Evolutionary conservation across 192 early-diverging fungal species (phyloP), one percentile per base, ranked within the genome.

Genomic region (Linderina pennispora): DNA sequence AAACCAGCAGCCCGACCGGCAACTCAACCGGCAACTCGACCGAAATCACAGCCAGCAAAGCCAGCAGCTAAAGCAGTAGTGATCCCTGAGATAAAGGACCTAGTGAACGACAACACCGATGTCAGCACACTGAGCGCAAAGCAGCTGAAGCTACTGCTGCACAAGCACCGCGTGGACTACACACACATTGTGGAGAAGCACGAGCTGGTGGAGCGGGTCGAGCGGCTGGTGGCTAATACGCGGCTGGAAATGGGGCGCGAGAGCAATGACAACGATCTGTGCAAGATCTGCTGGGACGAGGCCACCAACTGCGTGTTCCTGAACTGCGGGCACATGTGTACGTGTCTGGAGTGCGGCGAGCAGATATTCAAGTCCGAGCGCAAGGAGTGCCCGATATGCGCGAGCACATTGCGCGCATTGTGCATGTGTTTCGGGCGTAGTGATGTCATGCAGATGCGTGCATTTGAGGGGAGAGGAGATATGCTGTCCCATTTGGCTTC

Each of bases 301-400:
- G 67, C 75, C 15, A 74, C 85, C 41, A 92, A 92, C 72, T 84
- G 84, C 61, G 87, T 90, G 4, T 84, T 90, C 58, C 62, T 90
- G 35, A 82, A 90, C 54, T 92, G 90, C 50, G 87, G 88, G 24
- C 90, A 92, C 59, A 81, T 90, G 83, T 80, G 80, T 22, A 84
- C 88, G 21, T 92, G 86, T 39, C 79, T 87, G 58, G 85, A 84
- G 34, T 90, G 84, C 49, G 80, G 80, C 19, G 76, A 76, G 60
- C 53, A 62, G 40, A 76, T 80, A 26, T 50, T 64, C 18, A 36
- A 43, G 36, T 50, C 42, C 2, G 65, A 74, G 24, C 75, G 77
- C 14, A 80, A 80, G 42, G 84, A 89, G 68, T 91, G 88, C 61
- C 88, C 88, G 17, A 91, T 91, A 39, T 91, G 88, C 43, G 86